These are phyloP conservation scores for Scedosporium dehoogii DNA, from an alignment of 2,329 filamentous ascomycete species.

Conservation along the genomic window DNA sequence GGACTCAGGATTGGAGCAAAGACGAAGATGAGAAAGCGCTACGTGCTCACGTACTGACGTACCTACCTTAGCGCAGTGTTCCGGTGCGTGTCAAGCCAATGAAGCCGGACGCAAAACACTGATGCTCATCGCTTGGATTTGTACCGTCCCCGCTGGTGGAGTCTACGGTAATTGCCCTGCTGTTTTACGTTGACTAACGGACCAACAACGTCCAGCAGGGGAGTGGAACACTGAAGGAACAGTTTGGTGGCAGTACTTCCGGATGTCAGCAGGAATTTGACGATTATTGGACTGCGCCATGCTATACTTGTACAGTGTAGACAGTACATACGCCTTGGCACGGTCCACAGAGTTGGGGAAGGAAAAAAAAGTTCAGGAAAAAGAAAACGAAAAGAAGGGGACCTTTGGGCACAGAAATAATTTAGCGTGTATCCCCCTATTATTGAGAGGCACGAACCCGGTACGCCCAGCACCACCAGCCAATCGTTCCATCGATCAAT, in stretches of 20 bases:
- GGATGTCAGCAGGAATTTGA: not conserved
- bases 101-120: not conserved
- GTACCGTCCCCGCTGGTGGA: not conserved
- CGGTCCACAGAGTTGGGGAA: not conserved
- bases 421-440: not conserved
- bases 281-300: not conserved
- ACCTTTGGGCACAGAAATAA: not conserved
- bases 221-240: not conserved
- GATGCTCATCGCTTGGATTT: not conserved
- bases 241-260: not conserved
- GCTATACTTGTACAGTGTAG: not conserved
- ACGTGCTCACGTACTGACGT: not conserved
- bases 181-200: not conserved
- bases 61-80: not conserved
- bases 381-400: too few species aligned
- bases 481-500: not conserved
- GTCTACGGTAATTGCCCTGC: not conserved
- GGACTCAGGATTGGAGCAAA: not conserved
- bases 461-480: not conserved
- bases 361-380: not conserved
- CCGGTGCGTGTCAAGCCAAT: not conserved
- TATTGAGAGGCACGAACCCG: not conserved
- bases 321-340: not conserved
- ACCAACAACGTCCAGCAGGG: not conserved
- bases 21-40: not conserved